phyloP scores from a whole-genome alignment of 164 flowering plant genomes.

The Saururus chinensis region DNA sequence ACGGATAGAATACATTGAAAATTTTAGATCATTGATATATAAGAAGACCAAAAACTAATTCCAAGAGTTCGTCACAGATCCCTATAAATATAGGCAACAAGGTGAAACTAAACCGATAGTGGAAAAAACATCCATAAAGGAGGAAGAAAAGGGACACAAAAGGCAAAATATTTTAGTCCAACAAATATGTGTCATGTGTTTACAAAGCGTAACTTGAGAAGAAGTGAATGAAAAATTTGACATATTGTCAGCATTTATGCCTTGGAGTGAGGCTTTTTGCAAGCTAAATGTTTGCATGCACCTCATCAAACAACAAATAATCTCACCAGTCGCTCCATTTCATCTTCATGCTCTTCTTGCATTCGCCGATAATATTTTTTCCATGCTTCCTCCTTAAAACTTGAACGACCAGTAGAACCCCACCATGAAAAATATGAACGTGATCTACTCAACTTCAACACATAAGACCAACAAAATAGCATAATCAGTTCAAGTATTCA shows the following conservation, averaged over 20 bases:
- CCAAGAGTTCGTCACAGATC: not conserved
- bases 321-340: conserved; percentile 97
- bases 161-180: too few species aligned
- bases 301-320: not conserved
- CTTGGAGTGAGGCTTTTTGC: too few species aligned
- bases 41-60: not conserved
- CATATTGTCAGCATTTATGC: too few species aligned
- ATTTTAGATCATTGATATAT: not conserved
- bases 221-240: not conserved
- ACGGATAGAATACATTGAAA: not conserved
- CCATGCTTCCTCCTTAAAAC: conserved; percentile 81
- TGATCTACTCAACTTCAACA: conserved; percentile 43
- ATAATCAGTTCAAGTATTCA: not conserved
- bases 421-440: conserved; percentile 35
- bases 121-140: too few species aligned
- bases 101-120: too few species aligned
- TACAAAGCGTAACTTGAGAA: not conserved
- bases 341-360: conserved; percentile 95
- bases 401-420: conserved; percentile 32
- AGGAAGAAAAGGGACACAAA: too few species aligned
- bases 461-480: not conserved
- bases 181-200: not conserved
- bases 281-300: not conserved
- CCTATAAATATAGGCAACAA: too few species aligned
- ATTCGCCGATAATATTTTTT: conserved; percentile 68